Conservation (phyloP, 106 monocot genomes). For the Acorus calamus region DNA sequence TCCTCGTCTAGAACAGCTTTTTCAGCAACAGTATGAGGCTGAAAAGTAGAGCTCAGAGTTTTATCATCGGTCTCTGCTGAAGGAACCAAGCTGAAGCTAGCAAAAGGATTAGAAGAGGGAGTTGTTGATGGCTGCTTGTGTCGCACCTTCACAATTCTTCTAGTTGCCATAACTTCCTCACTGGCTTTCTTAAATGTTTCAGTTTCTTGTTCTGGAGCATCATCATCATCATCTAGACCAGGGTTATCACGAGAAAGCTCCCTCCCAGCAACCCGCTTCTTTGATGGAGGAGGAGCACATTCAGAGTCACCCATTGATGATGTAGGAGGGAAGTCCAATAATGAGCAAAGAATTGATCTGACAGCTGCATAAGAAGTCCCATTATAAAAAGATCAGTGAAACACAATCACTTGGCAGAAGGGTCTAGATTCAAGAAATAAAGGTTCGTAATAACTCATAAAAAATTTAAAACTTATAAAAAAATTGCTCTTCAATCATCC, state of each 20-base stretch:
- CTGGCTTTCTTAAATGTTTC: neutral
- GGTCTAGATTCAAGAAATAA: too few species aligned
- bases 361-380: too few species aligned
- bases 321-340: too few species aligned
- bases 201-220: neutral
- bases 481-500: too few species aligned
- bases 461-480: too few species aligned
- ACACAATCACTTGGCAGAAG: too few species aligned
- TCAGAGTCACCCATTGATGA: constrained; percentile 56
- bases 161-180: neutral
- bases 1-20: neutral
- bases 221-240: constrained; percentile 26
- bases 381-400: too few species aligned
- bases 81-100: neutral
- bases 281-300: constrained; percentile 27
- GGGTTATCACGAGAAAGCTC: constrained; percentile 62
- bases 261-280: constrained; percentile 70
- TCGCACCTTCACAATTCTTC: neutral
- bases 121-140: neutral
- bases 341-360: too few species aligned
- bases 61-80: neutral
- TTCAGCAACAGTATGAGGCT: neutral
- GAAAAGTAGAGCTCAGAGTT: neutral
- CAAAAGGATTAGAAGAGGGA: neutral
- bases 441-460: too few species aligned